Evolutionary conservation across 371 early-diverging fungal species (phyloP).

Genomic region (Haplosporangium sp.): DNA sequence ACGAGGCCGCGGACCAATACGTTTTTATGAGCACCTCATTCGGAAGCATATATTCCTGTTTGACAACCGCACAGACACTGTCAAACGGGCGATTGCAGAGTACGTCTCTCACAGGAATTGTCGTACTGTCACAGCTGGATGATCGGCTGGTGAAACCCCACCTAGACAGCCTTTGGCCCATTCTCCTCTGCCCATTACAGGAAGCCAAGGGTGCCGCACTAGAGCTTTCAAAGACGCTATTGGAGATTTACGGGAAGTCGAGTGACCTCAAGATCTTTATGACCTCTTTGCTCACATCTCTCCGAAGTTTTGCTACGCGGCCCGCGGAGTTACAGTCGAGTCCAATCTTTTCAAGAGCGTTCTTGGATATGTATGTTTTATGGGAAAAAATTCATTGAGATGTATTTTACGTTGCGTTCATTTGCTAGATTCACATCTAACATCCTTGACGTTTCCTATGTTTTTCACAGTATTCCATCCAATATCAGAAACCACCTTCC

Average conservation of each 20-base stretch:
- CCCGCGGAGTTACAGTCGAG: slow-evolving; percentile 43
- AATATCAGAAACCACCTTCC: slow-evolving; percentile 59
- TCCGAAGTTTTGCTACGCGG: slow-evolving; percentile 34
- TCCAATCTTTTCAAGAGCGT: slow-evolving; percentile 59
- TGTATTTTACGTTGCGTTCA: too few species aligned
- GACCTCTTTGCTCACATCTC: slow-evolving; percentile 54
- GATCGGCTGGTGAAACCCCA: slow-evolving; percentile 48
- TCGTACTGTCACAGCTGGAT: slow-evolving; percentile 37
- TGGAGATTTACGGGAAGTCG: slow-evolving; percentile 65
- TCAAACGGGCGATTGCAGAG: slow-evolving; percentile 30
- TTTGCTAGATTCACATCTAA: not conserved
- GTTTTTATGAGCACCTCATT: slow-evolving; percentile 49
- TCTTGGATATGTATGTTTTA: slow-evolving; percentile 59
- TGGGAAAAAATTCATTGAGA: too few species aligned
- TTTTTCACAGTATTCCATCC: slow-evolving; percentile 14
- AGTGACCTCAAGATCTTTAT: slow-evolving; percentile 64
- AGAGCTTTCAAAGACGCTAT: slow-evolving; percentile 49
- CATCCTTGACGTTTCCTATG: not conserved
- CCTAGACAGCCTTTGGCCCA: slow-evolving; percentile 48
- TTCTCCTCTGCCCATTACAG: slow-evolving; percentile 25
- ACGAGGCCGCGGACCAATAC: slow-evolving; percentile 42
- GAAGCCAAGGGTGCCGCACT: slow-evolving; percentile 34
- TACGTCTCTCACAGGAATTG: slow-evolving; percentile 36
- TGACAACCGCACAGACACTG: slow-evolving; percentile 19
- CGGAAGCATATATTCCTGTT: slow-evolving; percentile 30